Evolutionary conservation across 805 yeast species (phyloP).

Genomic region (Debaryomyces castellii): DNA sequence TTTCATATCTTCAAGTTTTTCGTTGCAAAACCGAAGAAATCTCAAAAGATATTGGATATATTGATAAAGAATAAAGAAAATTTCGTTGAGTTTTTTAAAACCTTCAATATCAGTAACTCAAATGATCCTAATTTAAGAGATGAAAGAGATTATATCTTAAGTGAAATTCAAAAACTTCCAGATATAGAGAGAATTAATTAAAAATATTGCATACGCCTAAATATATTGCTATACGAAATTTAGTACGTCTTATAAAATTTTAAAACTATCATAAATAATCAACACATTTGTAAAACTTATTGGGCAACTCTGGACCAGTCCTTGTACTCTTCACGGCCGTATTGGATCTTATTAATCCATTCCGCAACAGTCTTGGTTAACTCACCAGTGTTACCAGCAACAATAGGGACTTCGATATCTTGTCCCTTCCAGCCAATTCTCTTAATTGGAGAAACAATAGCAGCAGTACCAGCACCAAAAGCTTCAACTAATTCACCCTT

Average conservation of each 20-base stretch:
- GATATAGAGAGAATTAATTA: slow-evolving; percentile 43
- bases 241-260: not conserved
- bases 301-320: slow-evolving; percentile 47
- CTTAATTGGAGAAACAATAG: slow-evolving; percentile 91
- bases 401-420: slow-evolving; percentile 74
- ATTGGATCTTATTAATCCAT: slow-evolving; percentile 90
- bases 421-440: slow-evolving; percentile 79
- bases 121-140: slow-evolving; percentile 68
- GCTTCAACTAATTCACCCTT: slow-evolving; percentile 90
- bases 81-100: slow-evolving; percentile 64
- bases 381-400: slow-evolving; percentile 79
- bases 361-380: slow-evolving; percentile 73
- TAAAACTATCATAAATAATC: not conserved
- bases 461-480: slow-evolving; percentile 97
- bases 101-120: slow-evolving; percentile 59
- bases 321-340: slow-evolving; percentile 73
- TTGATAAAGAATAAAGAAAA: slow-evolving; percentile 80
- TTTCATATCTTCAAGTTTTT: slow-evolving; percentile 92
- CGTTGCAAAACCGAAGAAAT: slow-evolving; percentile 92
- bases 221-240: slow-evolving; percentile 1
- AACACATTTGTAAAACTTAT: slow-evolving; percentile 7
- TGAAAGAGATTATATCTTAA: slow-evolving; percentile 78
- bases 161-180: slow-evolving; percentile 71
- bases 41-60: slow-evolving; percentile 77
- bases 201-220: slow-evolving; percentile 1